A percentile compares a stretch with the other conserved stretches of the same genome.
Evolutionary conservation across 805 yeast genomes (phyloP).

Genomic region (Wickerhamomyces rabaulensis): DNA sequence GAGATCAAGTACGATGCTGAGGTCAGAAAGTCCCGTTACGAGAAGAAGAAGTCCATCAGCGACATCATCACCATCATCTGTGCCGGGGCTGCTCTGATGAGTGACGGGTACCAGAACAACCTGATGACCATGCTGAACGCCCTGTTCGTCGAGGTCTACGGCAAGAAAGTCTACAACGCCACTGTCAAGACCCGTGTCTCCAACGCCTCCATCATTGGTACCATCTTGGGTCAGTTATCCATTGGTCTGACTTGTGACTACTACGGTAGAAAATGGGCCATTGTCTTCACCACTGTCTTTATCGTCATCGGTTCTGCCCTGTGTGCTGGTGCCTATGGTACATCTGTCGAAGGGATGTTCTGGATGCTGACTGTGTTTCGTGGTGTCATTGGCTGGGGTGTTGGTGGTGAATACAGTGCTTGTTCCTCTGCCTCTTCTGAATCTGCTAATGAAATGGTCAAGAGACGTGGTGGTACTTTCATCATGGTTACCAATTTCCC

Average conservation of each 20-base stretch:
- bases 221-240: slow-evolving; percentile 63
- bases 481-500: slow-evolving; percentile 70
- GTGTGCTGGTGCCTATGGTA: slow-evolving; percentile 70
- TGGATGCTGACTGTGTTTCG: slow-evolving; percentile 74
- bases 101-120: slow-evolving; percentile 75
- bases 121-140: slow-evolving; percentile 66
- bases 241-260: slow-evolving; percentile 63
- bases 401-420: slow-evolving; percentile 74
- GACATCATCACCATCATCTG: slow-evolving; percentile 47
- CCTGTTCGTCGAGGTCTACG: slow-evolving; percentile 42
- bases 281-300: slow-evolving; percentile 54
- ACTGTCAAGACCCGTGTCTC: slow-evolving; percentile 60
- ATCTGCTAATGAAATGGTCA: slow-evolving; percentile 64
- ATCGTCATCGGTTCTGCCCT: slow-evolving; percentile 59
- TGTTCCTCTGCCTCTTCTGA: slow-evolving; percentile 66
- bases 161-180: slow-evolving; percentile 30
- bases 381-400: slow-evolving; percentile 75
- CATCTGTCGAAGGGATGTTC: slow-evolving; percentile 52
- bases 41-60: slow-evolving; percentile 25
- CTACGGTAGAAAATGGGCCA: slow-evolving; percentile 67
- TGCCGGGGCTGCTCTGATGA: slow-evolving; percentile 65
- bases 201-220: slow-evolving; percentile 63
- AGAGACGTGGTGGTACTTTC: slow-evolving; percentile 61
- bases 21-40: slow-evolving; percentile 16
- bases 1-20: slow-evolving; percentile 15